phyloP scores from a whole-genome alignment of 2,329 filamentous ascomycete genomes.

The Tolypocladium sp. region DNA sequence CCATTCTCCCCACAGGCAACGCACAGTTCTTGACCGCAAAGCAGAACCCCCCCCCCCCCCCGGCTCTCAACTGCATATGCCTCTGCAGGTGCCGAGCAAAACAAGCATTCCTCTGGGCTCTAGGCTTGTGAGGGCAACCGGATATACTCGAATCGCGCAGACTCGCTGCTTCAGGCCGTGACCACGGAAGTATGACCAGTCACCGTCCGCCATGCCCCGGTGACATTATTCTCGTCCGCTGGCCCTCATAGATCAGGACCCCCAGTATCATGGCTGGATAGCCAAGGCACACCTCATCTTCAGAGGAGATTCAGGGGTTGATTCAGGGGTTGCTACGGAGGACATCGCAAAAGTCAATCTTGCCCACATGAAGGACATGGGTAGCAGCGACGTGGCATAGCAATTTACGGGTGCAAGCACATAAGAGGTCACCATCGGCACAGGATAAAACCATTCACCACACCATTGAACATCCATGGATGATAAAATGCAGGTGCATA shows the following conservation, averaged over 20 bases:
- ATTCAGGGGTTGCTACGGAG: not conserved
- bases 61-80: not conserved
- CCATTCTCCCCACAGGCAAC: too few relatives aligned
- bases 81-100: not conserved
- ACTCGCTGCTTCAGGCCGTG: not conserved
- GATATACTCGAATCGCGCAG: not conserved
- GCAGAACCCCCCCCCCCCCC: not conserved
- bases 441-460: not conserved
- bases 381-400: not conserved
- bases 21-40: too few relatives aligned
- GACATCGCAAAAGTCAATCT: not conserved
- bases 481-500: not conserved
- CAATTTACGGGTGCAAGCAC: not conserved
- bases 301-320: not conserved
- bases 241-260: not conserved
- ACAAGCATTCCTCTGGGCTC: not conserved
- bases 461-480: not conserved
- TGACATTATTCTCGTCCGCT: not conserved
- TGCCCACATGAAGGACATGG: too few relatives aligned
- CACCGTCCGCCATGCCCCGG: not conserved
- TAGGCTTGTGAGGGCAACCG: not conserved
- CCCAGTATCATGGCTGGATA: not conserved
- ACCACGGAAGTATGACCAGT: not conserved
- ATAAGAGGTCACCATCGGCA: not conserved
- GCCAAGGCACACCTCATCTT: not conserved